phyloP scores from a whole-genome alignment of 108 stramenopile species.

The Bacterosira constricta region DNA sequence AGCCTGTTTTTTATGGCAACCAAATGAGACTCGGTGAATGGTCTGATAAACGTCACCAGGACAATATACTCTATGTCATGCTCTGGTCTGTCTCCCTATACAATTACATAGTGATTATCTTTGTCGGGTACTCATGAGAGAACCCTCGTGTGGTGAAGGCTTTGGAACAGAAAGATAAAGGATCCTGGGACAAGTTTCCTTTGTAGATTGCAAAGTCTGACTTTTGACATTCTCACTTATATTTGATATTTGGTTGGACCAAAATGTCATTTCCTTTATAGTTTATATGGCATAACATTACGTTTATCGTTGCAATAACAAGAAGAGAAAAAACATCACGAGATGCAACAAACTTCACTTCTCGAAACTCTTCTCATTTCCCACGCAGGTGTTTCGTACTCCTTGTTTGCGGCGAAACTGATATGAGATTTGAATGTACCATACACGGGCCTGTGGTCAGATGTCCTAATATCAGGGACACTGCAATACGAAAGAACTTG shows the following conservation, averaged over 20 bases:
- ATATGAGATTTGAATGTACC: slow-evolving; percentile 75
- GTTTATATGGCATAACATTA: not conserved
- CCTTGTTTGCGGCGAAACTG: slow-evolving; percentile 19
- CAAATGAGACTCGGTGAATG: too few relatives aligned
- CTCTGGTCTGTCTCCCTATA: too few relatives aligned
- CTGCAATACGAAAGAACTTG: slow-evolving; percentile 74
- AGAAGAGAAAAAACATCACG: slow-evolving; percentile 15
- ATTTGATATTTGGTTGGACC: not conserved
- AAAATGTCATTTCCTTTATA: not conserved
- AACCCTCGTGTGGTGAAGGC: too few relatives aligned
- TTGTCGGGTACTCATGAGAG: too few relatives aligned
- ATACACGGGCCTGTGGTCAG: slow-evolving; percentile 97
- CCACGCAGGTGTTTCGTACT: slow-evolving; percentile 4
- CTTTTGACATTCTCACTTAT: not conserved
- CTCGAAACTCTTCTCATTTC: slow-evolving; percentile 17
- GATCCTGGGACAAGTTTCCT: too few relatives aligned
- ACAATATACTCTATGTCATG: too few relatives aligned
- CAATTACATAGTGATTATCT: too few relatives aligned
- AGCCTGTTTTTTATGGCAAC: too few relatives aligned
- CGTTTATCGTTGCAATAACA: too few relatives aligned
- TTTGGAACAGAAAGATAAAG: too few relatives aligned
- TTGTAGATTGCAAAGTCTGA: too few relatives aligned
- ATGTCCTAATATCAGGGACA: slow-evolving; percentile 50
- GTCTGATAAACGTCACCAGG: too few relatives aligned
- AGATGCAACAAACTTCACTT: slow-evolving; percentile 38